Percentiles rank a stretch among this genome's conserved stretches.
phyloP scores from a whole-genome alignment of 148 eudicot species.

The Vaccinium macrocarpon region DNA sequence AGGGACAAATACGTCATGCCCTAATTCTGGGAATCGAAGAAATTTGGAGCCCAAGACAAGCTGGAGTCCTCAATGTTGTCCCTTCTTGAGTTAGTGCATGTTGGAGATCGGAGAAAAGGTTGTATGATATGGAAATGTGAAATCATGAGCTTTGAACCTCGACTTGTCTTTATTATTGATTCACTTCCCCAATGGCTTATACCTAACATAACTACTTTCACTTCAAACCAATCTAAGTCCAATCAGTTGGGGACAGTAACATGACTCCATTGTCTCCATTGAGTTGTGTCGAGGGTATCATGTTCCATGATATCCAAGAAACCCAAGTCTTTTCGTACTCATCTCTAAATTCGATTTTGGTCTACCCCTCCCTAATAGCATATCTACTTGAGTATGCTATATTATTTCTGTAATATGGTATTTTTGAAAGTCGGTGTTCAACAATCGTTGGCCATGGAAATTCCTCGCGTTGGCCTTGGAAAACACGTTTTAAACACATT shows the following conservation, averaged over 20 bases:
- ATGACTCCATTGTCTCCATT: not conserved
- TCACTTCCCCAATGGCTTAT: not conserved
- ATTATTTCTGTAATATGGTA: not conserved
- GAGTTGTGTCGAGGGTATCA: not conserved
- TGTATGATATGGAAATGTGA: not conserved
- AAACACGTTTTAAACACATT: too few relatives aligned
- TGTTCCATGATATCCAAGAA: not conserved
- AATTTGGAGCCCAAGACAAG: not conserved
- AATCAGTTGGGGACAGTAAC: not conserved
- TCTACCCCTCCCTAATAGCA: not conserved
- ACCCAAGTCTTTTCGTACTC: not conserved
- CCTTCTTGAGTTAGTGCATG: not conserved
- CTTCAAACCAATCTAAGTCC: not conserved
- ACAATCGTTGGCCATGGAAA: conserved; percentile 9
- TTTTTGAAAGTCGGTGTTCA: not conserved
- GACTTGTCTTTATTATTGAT: not conserved
- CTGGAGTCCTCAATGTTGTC: not conserved
- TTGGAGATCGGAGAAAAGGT: not conserved
- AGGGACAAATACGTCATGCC: not conserved
- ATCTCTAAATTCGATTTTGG: not conserved
- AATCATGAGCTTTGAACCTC: not conserved
- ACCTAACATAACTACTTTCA: not conserved
- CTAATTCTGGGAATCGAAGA: not conserved
- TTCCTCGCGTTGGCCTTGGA: too few relatives aligned
- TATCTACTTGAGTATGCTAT: not conserved